phyloP scores from a whole-genome alignment of 78 protist genomes.

The Polysphondylium violaceum region DNA sequence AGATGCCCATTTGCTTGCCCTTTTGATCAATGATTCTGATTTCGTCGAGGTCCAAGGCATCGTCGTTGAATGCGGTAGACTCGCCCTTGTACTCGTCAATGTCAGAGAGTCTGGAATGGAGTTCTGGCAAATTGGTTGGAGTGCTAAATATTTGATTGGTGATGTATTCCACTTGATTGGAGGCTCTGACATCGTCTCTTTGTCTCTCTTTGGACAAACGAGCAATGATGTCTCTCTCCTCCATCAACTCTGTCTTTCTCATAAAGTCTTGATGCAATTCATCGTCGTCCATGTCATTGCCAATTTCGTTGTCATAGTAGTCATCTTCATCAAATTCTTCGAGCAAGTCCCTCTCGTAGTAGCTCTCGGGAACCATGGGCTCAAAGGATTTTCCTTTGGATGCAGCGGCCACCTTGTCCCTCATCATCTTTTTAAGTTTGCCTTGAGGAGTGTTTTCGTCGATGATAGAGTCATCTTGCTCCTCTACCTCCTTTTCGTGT shows the following conservation, averaged over 20 bases:
- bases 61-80: constrained; percentile 5
- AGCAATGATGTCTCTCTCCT: background rate
- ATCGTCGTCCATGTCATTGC: background rate
- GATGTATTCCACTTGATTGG: background rate
- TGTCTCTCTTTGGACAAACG: background rate
- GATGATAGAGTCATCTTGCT: background rate
- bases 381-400: too few species aligned
- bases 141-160: background rate
- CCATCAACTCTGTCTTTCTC: background rate
- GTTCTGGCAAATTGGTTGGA: background rate
- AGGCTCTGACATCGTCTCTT: background rate
- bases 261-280: background rate
- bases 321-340: constrained; percentile 1
- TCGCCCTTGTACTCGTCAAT: background rate
- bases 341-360: background rate
- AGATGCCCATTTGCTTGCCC: background rate
- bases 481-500: background rate
- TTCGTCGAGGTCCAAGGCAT: background rate
- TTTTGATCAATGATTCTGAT: background rate
- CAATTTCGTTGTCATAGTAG: background rate
- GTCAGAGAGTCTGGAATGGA: background rate
- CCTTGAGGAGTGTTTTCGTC: background rate
- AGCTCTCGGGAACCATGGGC: background rate
- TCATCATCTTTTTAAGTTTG: too few species aligned
- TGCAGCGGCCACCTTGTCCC: too few species aligned